Evolutionary conservation across 306 rosid genomes (phyloP).

Genomic region (Elaeagnus macrophylla): DNA sequence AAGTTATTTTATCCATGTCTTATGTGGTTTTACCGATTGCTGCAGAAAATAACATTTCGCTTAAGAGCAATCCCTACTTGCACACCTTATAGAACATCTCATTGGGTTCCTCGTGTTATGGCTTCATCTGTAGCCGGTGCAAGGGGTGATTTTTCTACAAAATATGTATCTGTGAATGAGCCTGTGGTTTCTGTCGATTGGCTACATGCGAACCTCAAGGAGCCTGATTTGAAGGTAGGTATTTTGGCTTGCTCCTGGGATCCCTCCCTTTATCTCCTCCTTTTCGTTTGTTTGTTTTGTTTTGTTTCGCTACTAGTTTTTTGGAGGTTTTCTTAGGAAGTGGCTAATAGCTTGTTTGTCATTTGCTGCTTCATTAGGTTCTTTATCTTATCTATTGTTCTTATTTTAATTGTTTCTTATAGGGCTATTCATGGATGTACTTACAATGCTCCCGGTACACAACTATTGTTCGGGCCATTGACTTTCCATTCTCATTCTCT

Average conservation of each 20-base stretch:
- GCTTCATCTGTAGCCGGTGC: slow-evolving; percentile 51
- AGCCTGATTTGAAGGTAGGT: slow-evolving; percentile 68
- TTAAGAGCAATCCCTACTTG: slow-evolving; percentile 25
- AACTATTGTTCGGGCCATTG: too few relatives aligned
- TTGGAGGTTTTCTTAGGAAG: too few relatives aligned
- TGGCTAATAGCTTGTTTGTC: too few relatives aligned
- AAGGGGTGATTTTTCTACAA: slow-evolving; percentile 51
- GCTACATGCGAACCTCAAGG: slow-evolving; percentile 77
- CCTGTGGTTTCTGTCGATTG: slow-evolving; percentile 91
- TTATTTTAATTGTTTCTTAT: too few relatives aligned
- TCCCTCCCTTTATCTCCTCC: not conserved
- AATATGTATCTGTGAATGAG: slow-evolving; percentile 44
- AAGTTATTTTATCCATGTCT: not conserved
- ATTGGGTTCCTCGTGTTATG: slow-evolving; percentile 39
- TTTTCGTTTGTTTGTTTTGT: not conserved
- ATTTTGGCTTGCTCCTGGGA: too few relatives aligned
- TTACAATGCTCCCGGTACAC: too few relatives aligned
- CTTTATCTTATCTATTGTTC: too few relatives aligned
- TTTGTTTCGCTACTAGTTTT: slow-evolving; percentile 1
- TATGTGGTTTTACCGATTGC: slow-evolving; percentile 9
- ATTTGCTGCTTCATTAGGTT: too few relatives aligned
- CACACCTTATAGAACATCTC: slow-evolving; percentile 25
- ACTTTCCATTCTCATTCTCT: too few relatives aligned
- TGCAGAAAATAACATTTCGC: slow-evolving; percentile 46
- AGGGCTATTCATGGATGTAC: too few relatives aligned